Evolutionary conservation across 129 eudicot species (phyloP).

Genomic region (Tagetes patula): DNA sequence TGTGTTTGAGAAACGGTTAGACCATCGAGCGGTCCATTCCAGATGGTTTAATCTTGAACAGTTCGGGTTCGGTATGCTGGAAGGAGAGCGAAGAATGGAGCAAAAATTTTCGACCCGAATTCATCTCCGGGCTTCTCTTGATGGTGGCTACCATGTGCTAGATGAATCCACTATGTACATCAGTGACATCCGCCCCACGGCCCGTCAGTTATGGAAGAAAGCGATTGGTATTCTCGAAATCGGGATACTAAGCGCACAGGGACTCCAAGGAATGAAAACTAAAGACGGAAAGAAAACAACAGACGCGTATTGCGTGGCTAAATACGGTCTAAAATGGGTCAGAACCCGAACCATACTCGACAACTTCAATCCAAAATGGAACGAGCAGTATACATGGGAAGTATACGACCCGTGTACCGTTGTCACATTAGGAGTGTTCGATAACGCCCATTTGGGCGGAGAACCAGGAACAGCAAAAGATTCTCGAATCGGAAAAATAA

Average conservation of each 20-base stretch:
- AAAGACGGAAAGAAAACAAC: slow-evolving; percentile 68
- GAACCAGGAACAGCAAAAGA: slow-evolving; percentile 55
- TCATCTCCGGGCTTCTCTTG: slow-evolving; percentile 82
- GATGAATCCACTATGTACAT: slow-evolving; percentile 91
- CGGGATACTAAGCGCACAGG: slow-evolving; percentile 82
- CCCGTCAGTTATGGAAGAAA: slow-evolving; percentile 86
- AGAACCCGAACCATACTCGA: slow-evolving; percentile 86
- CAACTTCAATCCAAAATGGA: slow-evolving; percentile 84
- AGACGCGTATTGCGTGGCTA: slow-evolving; percentile 92
- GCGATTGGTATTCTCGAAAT: slow-evolving; percentile 85
- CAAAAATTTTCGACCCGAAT: slow-evolving; percentile 75
- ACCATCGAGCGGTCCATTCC: slow-evolving; percentile 73
- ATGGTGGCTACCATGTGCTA: slow-evolving; percentile 90
- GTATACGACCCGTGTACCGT: slow-evolving; percentile 94
- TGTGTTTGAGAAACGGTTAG: slow-evolving; percentile 64
- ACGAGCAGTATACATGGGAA: slow-evolving; percentile 97
- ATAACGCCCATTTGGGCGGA: slow-evolving; percentile 74
- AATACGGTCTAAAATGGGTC: slow-evolving; percentile 96
- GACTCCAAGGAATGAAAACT: slow-evolving; percentile 74
- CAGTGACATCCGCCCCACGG: slow-evolving; percentile 88
- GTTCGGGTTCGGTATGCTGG: slow-evolving; percentile 70
- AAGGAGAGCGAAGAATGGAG: slow-evolving; percentile 80
- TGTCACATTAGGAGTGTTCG: slow-evolving; percentile 81
- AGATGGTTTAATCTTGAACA: slow-evolving; percentile 87
- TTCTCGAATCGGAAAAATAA: slow-evolving; percentile 77